phyloP scores from a whole-genome alignment of 129 eudicot species.

The Calendula officinalis region DNA sequence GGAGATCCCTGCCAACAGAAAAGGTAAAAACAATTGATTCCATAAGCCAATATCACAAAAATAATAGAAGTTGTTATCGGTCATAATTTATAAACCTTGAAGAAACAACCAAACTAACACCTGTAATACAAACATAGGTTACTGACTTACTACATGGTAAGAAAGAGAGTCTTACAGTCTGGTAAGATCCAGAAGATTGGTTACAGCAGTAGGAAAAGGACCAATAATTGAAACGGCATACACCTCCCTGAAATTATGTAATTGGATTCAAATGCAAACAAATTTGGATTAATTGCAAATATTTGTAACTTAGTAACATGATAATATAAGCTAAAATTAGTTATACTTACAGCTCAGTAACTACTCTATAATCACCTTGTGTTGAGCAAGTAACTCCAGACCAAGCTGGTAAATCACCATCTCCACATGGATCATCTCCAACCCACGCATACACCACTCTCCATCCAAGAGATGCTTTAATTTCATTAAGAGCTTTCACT shows the following conservation, averaged over 20 bases:
- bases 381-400: conserved; percentile 40
- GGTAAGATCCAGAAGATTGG: conserved; percentile 87
- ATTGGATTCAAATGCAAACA: conserved; percentile 6
- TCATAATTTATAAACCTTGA: neutral
- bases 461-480: conserved; percentile 96
- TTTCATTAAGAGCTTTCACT: conserved; percentile 92
- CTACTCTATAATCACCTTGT: conserved; percentile 46
- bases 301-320: neutral
- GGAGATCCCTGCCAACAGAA: conserved; percentile 69
- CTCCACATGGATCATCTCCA: conserved; percentile 99
- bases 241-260: conserved; percentile 62
- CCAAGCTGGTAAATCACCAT: conserved; percentile 94
- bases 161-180: conserved; percentile 59
- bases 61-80: neutral
- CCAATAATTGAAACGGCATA: conserved; percentile 96
- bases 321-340: conserved; percentile 9
- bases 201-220: conserved; percentile 95
- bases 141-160: neutral
- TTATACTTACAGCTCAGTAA: conserved; percentile 74
- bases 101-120: conserved; percentile 13
- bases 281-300: neutral
- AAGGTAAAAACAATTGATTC: neutral
- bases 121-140: neutral
- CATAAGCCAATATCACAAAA: conserved; percentile 1
- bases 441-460: conserved; percentile 99